A percentile compares a stretch with the other conserved stretches of the same genome.
phyloP scores from a whole-genome alignment of 495 filamentous ascomycete genomes.

The Pseudomonodictys pantanalensis region DNA sequence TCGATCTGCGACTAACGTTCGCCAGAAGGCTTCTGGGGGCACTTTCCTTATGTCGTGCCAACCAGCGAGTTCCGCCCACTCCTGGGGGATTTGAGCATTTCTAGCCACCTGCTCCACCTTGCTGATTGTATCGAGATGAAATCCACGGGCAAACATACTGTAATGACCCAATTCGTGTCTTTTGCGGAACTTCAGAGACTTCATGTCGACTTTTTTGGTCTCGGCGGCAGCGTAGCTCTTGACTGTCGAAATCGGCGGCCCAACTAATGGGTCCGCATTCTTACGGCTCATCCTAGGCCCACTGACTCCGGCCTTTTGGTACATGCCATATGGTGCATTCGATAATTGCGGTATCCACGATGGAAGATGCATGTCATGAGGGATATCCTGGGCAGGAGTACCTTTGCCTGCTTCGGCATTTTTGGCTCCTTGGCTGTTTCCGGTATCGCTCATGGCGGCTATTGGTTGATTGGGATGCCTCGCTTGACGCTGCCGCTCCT shows the following conservation, averaged over 20 bases:
- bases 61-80: conserved; percentile 31
- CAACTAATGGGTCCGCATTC: conserved; percentile 46
- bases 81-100: conserved; percentile 27
- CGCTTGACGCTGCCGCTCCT: too few species aligned
- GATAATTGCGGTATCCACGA: conserved; percentile 28
- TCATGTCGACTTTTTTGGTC: conserved; percentile 33
- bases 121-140: conserved; percentile 37
- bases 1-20: conserved; percentile 46
- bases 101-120: conserved; percentile 26
- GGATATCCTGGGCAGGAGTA: neutral
- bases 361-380: conserved; percentile 9
- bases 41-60: conserved; percentile 23
- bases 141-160: conserved; percentile 44
- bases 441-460: too few species aligned
- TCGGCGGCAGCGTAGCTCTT: conserved; percentile 40
- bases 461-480: too few species aligned
- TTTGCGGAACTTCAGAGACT: conserved; percentile 38
- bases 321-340: conserved; percentile 13
- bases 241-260: conserved; percentile 27
- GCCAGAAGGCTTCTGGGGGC: conserved; percentile 44
- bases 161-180: conserved; percentile 30
- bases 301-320: conserved; percentile 2
- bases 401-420: neutral
- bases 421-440: too few species aligned
- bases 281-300: conserved; percentile 31